Evolutionary conservation across 148 eudicot species (phyloP), one percentile per base, ranked within the genome.

Genomic region (Pouteria glomerata): DNA sequence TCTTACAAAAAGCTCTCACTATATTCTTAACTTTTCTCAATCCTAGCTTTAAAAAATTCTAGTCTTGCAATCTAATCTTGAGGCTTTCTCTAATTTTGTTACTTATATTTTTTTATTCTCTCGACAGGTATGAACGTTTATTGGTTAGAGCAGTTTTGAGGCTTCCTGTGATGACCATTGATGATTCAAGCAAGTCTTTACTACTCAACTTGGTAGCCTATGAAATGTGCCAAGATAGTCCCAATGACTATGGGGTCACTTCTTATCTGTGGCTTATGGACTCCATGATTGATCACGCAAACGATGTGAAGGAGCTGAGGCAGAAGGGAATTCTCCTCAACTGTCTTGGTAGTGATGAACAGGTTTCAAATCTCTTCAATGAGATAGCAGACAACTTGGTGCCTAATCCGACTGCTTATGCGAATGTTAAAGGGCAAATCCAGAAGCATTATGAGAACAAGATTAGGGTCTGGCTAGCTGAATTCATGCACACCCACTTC

Each of bases 171-270:
- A 48, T 72, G 33, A 19, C 21, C 16, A 53, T 73, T 6, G 69
- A 73, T 23, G 76, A 63, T 12, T 63, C 69, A 33, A 35, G 69
- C 12, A 42, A 73, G 48, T 11, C 59, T 8, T 24, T 62, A 31
- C 24, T 62, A 2, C n/a, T 55, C 3, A 73, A 73, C 51, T 55
- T 73, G 52, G 50, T 64, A 1, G 63, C 76, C 19, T 64, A 73
- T 21, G 76, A 73, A 42, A 27, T 13, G 60, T 48, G 69, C 15
- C 59, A 48, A 1, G 6, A 50, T 45, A 18, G 27, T 2, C 55
- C 75, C 30, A 6, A 37, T 5, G 69, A n/a, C 2, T 5, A 2
- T 1, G 67, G 51, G 30, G 76, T 73, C n/a, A n/a, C n/a, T n/a
- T n/a, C n/a, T n/a, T n/a, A n/a, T n/a, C n/a, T n/a, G n/a, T n/a